Conservation (phyloP, 495 filamentous ascomycete species). For the Articulospora tetracladia region DNA sequence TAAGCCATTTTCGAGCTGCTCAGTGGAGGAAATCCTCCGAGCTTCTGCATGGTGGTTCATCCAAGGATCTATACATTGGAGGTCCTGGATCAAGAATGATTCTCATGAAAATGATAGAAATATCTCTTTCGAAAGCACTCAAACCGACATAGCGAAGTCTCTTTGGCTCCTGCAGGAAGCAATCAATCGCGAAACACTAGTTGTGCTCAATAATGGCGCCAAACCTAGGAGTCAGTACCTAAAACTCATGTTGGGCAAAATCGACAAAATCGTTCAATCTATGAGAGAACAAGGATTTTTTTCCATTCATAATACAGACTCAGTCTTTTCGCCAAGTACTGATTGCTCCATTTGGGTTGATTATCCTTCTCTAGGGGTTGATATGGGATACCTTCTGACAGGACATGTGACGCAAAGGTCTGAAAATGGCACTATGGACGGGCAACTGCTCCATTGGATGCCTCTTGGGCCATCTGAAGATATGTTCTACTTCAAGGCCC, state of each 20-base stretch:
- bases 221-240: not conserved
- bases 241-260: not conserved
- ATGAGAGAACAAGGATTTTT: not conserved
- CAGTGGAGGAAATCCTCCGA: not conserved
- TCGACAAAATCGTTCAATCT: not conserved
- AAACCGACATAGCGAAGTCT: not conserved
- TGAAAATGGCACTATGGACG: slow-evolving; percentile 4
- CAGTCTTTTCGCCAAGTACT: slow-evolving; percentile 51
- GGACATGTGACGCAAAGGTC: slow-evolving; percentile 15
- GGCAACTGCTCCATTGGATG: slow-evolving; percentile 25
- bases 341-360: slow-evolving; percentile 73
- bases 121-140: not conserved
- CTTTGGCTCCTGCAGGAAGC: not conserved
- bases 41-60: not conserved
- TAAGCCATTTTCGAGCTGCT: not conserved
- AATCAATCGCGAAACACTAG: not conserved
- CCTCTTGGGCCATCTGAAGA: slow-evolving; percentile 65
- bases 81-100: not conserved
- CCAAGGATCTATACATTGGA: not conserved
- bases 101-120: not conserved
- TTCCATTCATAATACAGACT: not conserved
- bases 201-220: not conserved
- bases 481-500: slow-evolving; percentile 68
- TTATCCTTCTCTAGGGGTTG: slow-evolving; percentile 29
- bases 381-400: not conserved